Evolutionary conservation across 345 rosid genomes (phyloP), one percentile per base, ranked within the genome.

Genomic region (Ricinus communis): DNA sequence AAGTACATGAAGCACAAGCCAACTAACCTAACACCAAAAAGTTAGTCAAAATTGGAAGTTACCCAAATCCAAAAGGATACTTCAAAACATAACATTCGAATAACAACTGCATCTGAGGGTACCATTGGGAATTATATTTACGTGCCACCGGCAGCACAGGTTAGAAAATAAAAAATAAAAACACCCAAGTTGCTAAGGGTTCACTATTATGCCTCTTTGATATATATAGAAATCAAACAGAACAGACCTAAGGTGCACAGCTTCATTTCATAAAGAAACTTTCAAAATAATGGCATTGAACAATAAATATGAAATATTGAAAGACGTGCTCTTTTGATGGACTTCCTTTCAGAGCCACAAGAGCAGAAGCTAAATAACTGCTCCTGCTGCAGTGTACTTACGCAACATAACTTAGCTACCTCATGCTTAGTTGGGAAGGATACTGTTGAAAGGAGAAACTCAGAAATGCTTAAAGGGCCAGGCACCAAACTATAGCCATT

Each of bases 281-380:
- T 57, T 33, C 54, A 45, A 38, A 50, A 15, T 15, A 25, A 43
- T 3, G 25, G n/a, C 13, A 43, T 11, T 62, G 51, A 43, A 28
- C 30, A 13, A 15, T 5, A 21, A 62, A 41, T 43, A 41, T 21
- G 3, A 61, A 62, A 8, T 22, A 62, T 13, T 25, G 49, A 22
- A 59, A 59, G 24, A 59, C 24, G 43, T 9, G 24, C 24, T 3
- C 41, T 43, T 62, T 25, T 6, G 22, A 19, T 5, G 22, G 31
- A 62, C 25, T 58, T 68, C 24, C 15, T 52, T 58, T 11, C n/a
- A 27, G 30, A 61, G 58, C 9, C 43, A 70, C 22, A 31, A 59
- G 66, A 9, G 30, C 45, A 13, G 53, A 8, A 69, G 58, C 71
- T 52, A 51, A 36, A 33, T 67, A 31, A 53, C 31, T 36, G 31